A percentile compares a stretch with the other conserved stretches of the same genome.
Evolutionary conservation across 1,284 basidiomycete species (phyloP).

Genomic region (Apiotrichum brassicae): DNA sequence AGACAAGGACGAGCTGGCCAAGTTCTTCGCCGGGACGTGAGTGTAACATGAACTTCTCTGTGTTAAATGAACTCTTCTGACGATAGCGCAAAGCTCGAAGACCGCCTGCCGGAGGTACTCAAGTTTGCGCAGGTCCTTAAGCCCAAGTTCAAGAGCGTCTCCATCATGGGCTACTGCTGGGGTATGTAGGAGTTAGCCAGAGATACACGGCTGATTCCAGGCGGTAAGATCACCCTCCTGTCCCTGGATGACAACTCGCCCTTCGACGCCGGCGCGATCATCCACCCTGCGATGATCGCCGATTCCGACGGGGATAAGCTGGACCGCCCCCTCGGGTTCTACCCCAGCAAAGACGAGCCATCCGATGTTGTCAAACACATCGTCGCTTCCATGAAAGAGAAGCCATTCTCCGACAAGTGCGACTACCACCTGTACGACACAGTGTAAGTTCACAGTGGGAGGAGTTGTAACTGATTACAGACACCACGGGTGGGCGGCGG

Average conservation of each 20-base stretch:
- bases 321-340: slow-evolving; percentile 35
- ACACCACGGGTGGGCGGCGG: slow-evolving; percentile 67
- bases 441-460: too few species aligned
- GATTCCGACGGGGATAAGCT: slow-evolving; percentile 34
- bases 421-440: slow-evolving; percentile 37
- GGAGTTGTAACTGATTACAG: slow-evolving; percentile 44
- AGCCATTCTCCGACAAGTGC: slow-evolving; percentile 22
- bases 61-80: slow-evolving; percentile 1
- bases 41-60: too few species aligned
- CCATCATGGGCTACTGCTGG: slow-evolving; percentile 41
- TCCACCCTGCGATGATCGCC: slow-evolving; percentile 42
- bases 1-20: slow-evolving; percentile 31
- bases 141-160: slow-evolving; percentile 25
- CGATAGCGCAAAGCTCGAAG: slow-evolving; percentile 32
- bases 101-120: slow-evolving; percentile 34
- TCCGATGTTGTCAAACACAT: slow-evolving; percentile 33
- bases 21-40: slow-evolving; percentile 40
- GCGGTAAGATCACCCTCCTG: slow-evolving; percentile 35
- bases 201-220: slow-evolving; percentile 21
- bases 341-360: slow-evolving; percentile 36
- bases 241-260: slow-evolving; percentile 18
- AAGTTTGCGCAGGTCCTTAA: slow-evolving; percentile 31
- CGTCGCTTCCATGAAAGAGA: slow-evolving; percentile 17
- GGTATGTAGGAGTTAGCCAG: slow-evolving; percentile 27
- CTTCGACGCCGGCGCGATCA: slow-evolving; percentile 30